Conservation (phyloP, 768 basidiomycete species). For the Chiua virens region DNA sequence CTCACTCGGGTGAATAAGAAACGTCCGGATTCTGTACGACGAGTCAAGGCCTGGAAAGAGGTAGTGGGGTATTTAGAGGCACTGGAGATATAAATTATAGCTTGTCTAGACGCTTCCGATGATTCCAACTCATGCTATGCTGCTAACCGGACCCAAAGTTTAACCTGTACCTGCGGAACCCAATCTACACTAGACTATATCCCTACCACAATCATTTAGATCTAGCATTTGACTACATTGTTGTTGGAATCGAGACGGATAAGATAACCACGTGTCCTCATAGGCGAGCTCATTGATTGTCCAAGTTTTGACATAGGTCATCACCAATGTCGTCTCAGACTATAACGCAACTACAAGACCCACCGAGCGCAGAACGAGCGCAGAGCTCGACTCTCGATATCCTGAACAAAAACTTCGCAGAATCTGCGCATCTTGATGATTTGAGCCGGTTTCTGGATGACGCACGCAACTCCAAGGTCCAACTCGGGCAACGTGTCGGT, state of each 20-base stretch:
- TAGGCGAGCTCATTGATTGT: neutral
- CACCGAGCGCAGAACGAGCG: conserved; percentile 45
- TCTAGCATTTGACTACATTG: neutral
- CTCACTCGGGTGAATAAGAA: conserved; percentile 45
- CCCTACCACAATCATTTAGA: neutral
- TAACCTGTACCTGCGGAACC: no score
- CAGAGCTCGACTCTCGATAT: conserved; percentile 32
- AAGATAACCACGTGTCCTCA: conserved; percentile 29
- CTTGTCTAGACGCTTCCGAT: no score
- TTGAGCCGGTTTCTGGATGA: conserved; percentile 46
- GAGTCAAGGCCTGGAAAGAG: conserved; percentile 65
- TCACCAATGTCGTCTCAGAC: conserved; percentile 40
- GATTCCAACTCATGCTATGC: neutral
- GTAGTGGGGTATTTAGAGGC: conserved; percentile 49
- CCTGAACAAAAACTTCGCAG: conserved; percentile 48
- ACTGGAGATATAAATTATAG: neutral
- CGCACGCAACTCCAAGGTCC: conserved; percentile 40
- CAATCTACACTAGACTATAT: neutral
- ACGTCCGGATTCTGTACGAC: conserved; percentile 41
- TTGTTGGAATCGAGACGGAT: neutral
- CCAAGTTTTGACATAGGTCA: neutral
- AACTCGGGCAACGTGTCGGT: conserved; percentile 48
- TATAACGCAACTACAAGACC: conserved; percentile 49
- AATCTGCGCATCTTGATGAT: conserved; percentile 50
- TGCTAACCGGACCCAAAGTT: neutral